phyloP scores from a whole-genome alignment of 768 basidiomycete genomes.

The Postia placenta region DNA sequence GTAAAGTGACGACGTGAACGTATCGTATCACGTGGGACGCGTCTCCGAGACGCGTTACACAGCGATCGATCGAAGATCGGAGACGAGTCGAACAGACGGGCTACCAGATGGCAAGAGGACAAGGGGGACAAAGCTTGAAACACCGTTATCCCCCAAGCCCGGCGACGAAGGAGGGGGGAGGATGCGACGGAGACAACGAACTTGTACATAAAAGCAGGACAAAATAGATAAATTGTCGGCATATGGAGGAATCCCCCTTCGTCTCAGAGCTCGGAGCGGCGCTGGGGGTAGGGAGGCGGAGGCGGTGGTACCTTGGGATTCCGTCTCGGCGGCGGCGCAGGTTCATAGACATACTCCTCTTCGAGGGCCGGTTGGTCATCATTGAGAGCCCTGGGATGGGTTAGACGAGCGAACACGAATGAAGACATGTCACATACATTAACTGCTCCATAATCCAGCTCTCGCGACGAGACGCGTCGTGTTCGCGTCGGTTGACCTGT shows the following conservation, averaged over 20 bases:
- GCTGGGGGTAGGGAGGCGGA: slow-evolving; percentile 43
- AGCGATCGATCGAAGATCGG: slow-evolving; percentile 22
- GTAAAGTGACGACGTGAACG: slow-evolving; percentile 9
- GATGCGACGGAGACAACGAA: slow-evolving; percentile 68
- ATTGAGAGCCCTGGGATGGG: slow-evolving; percentile 51
- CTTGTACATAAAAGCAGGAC: slow-evolving; percentile 34
- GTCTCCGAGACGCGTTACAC: slow-evolving; percentile 23
- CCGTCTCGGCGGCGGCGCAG: slow-evolving; percentile 49
- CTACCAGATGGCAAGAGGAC: slow-evolving; percentile 40
- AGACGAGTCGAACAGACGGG: slow-evolving; percentile 16
- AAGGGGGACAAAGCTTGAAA: slow-evolving; percentile 67
- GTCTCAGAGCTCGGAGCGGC: slow-evolving; percentile 93
- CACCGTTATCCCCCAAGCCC: slow-evolving; percentile 87
- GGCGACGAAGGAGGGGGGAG: slow-evolving; percentile 72
- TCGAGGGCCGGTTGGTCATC: slow-evolving; percentile 70
- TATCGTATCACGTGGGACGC: slow-evolving; percentile 35
- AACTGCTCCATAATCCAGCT: slow-evolving; percentile 92
- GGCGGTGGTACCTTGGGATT: slow-evolving; percentile 90
- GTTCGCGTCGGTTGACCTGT: slow-evolving; percentile 76
- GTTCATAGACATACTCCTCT: slow-evolving; percentile 79
- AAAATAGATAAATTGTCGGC: slow-evolving; percentile 35
- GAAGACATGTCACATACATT: slow-evolving; percentile 45
- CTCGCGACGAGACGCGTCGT: slow-evolving; percentile 83
- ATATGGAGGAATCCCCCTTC: slow-evolving; percentile 59
- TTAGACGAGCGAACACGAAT: not conserved